A percentile compares a stretch with the other conserved stretches of the same genome.
Evolutionary conservation across 2,329 filamentous ascomycete genomes (phyloP).

Genomic region (Talaromyces rugulosus): DNA sequence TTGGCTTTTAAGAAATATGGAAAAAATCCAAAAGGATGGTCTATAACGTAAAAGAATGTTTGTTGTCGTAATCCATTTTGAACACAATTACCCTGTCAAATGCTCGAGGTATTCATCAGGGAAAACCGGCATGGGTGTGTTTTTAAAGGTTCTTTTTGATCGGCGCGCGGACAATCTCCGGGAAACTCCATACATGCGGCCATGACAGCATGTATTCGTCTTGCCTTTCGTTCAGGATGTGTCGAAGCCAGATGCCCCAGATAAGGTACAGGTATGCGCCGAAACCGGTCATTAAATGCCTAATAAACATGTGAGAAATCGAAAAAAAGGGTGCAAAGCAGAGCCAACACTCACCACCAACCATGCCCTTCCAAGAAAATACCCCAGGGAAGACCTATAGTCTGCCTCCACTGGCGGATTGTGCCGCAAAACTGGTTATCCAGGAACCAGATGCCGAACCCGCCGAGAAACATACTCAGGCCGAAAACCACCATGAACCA

Average conservation of each 20-base stretch:
- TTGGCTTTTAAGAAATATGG: background rate
- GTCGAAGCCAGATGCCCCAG: conserved; percentile 78
- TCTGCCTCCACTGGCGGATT: conserved; percentile 61
- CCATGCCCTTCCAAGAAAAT: conserved; percentile 69
- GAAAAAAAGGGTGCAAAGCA: background rate
- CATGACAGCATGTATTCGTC: conserved; percentile 68
- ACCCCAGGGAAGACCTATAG: conserved; percentile 74
- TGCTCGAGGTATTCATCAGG: background rate
- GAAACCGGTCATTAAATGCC: conserved; percentile 76
- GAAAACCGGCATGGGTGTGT: background rate
- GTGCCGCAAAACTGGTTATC: conserved; percentile 72
- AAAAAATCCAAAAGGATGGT: background rate
- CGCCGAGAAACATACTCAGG: conserved; percentile 66
- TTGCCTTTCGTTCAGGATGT: conserved; percentile 68
- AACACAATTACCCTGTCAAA: background rate
- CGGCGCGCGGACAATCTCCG: conserved; percentile 44
- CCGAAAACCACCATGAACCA: conserved; percentile 71
- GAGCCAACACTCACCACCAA: conserved; percentile 55
- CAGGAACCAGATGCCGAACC: conserved; percentile 72
- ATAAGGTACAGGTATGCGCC: conserved; percentile 81
- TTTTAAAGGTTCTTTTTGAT: conserved; percentile 1
- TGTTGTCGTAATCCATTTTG: background rate
- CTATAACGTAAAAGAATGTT: background rate
- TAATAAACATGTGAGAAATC: conserved; percentile 18
- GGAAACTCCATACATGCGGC: conserved; percentile 59